phyloP scores from a whole-genome alignment of 768 basidiomycete genomes.

The Psilocybe azurescens region DNA sequence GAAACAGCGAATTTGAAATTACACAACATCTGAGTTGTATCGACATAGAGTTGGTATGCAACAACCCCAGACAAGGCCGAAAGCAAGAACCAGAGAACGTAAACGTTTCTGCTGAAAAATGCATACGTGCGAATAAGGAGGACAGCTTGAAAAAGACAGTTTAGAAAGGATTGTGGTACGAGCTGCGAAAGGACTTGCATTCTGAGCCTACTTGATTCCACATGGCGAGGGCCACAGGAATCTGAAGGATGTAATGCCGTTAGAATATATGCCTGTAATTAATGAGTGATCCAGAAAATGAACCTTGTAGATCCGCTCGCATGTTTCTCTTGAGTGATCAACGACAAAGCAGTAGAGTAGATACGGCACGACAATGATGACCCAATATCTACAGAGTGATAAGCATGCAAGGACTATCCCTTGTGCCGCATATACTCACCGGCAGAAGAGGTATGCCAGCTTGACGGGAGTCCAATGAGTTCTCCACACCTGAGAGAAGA shows the following conservation, averaged over 20 bases:
- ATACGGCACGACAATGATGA: slow-evolving; percentile 79
- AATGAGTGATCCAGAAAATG: slow-evolving; percentile 8
- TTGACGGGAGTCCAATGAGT: slow-evolving; percentile 87
- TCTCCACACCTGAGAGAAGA: slow-evolving; percentile 69
- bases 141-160: slow-evolving; percentile 53
- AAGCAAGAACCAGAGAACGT: slow-evolving; percentile 67
- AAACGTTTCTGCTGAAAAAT: slow-evolving; percentile 81
- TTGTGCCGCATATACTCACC: slow-evolving; percentile 50
- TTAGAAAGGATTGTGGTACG: slow-evolving; percentile 10
- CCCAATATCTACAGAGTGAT: slow-evolving; percentile 68
- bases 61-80: slow-evolving; percentile 74
- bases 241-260: slow-evolving; percentile 41
- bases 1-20: slow-evolving; percentile 16
- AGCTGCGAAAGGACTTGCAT: slow-evolving; percentile 46
- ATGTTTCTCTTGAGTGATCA: slow-evolving; percentile 67
- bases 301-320: slow-evolving; percentile 75
- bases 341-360: slow-evolving; percentile 77
- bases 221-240: slow-evolving; percentile 82
- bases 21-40: slow-evolving; percentile 80
- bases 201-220: slow-evolving; percentile 90
- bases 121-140: slow-evolving; percentile 86
- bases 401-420: slow-evolving; percentile 24
- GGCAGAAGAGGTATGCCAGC: slow-evolving; percentile 82
- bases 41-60: slow-evolving; percentile 83
- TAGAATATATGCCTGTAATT: slow-evolving; percentile 9